Percentiles rank a stretch among this genome's conserved stretches.
phyloP scores from a whole-genome alignment of 768 basidiomycete species.

The Amanita phalloides region DNA sequence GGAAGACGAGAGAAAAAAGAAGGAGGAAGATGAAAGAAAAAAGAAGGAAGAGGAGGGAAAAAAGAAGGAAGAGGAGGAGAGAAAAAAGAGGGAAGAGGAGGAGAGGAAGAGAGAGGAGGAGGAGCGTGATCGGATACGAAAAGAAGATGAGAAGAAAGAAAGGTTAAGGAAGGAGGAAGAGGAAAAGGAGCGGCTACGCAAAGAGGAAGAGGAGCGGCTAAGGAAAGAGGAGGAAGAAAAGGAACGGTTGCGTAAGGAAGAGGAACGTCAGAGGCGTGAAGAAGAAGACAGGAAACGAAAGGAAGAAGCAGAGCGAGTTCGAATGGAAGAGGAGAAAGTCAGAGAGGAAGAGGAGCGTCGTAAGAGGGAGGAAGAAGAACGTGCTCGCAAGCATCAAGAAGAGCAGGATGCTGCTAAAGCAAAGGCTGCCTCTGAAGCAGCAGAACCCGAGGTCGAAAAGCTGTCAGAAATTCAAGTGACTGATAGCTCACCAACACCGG shows the following conservation, averaged over 20 bases:
- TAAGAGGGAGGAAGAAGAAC: slow-evolving; percentile 16
- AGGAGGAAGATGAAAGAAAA: slow-evolving; percentile 20
- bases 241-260: slow-evolving; percentile 18
- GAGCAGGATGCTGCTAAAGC: slow-evolving; percentile 32
- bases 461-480: slow-evolving; percentile 18
- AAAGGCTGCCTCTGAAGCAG: slow-evolving; percentile 20
- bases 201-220: slow-evolving; percentile 18
- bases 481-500: slow-evolving; percentile 36
- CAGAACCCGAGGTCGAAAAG: slow-evolving; percentile 19
- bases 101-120: slow-evolving; percentile 23
- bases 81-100: slow-evolving; percentile 16
- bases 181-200: slow-evolving; percentile 24
- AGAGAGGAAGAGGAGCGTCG: slow-evolving; percentile 13
- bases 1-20: slow-evolving; percentile 34
- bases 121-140: slow-evolving; percentile 18
- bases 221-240: slow-evolving; percentile 18
- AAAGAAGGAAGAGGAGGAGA: slow-evolving; percentile 20
- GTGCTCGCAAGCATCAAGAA: slow-evolving; percentile 23
- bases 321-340: slow-evolving; percentile 20
- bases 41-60: slow-evolving; percentile 25
- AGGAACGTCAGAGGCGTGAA: slow-evolving; percentile 21
- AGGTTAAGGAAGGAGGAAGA: slow-evolving; percentile 20
- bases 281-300: slow-evolving; percentile 17
- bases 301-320: slow-evolving; percentile 18
- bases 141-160: slow-evolving; percentile 16